Conservation (phyloP, 1,284 basidiomycete species). For the Papiliotrema laurentii region DNA sequence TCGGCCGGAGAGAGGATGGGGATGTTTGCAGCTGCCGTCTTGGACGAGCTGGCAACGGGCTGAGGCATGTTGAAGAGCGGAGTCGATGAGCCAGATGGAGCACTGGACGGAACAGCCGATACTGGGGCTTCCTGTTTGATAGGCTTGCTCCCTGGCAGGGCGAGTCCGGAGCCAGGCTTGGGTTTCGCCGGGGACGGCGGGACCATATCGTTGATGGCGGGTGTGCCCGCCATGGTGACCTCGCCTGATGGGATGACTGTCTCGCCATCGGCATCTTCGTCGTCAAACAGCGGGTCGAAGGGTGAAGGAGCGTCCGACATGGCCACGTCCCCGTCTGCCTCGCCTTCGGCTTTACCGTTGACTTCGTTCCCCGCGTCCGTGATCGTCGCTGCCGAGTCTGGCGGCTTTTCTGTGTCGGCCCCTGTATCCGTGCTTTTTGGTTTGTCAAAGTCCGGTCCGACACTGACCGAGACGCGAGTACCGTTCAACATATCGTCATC, state of each 20-base stretch:
- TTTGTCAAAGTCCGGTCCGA: constrained; percentile 35
- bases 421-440: not conserved
- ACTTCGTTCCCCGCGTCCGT: no score
- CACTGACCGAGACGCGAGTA: constrained; percentile 20
- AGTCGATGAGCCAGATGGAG: constrained; percentile 7
- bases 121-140: not conserved
- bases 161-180: constrained; percentile 7
- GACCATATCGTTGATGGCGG: constrained; percentile 11
- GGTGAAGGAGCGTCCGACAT: constrained; percentile 20
- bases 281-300: constrained; percentile 38
- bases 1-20: constrained; percentile 55
- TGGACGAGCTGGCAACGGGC: not conserved
- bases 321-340: constrained; percentile 14
- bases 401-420: not conserved
- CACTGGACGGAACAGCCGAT: constrained; percentile 3
- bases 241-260: constrained; percentile 18
- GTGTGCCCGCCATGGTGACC: constrained; percentile 4
- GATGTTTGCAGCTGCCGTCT: constrained; percentile 20
- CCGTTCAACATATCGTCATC: constrained; percentile 51
- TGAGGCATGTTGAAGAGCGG: constrained; percentile 7
- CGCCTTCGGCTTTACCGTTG: not conserved
- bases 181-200: constrained; percentile 2
- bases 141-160: constrained; percentile 2
- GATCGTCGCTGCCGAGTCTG: not conserved
- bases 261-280: constrained; percentile 38